These are phyloP conservation scores for Saccharomyces pastorianus DNA, from an alignment of 1,139 yeast species.

Conservation along the genomic window DNA sequence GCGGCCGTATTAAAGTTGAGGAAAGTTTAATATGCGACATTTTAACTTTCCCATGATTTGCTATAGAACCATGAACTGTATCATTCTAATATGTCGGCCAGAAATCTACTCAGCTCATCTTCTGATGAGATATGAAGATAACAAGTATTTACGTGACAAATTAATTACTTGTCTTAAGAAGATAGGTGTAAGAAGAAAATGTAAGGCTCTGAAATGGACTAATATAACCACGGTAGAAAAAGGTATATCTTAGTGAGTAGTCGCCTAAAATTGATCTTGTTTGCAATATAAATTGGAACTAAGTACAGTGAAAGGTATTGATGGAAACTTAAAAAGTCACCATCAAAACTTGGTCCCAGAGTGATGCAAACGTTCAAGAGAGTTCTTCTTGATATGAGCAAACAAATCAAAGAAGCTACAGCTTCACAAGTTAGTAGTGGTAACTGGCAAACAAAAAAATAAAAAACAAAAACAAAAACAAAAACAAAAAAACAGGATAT, in stretches of 20 bases:
- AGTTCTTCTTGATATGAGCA: not conserved
- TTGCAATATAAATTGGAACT: slow-evolving; percentile 1
- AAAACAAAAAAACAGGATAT: not conserved
- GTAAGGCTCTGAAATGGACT: slow-evolving; percentile 2
- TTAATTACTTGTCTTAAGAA: not conserved
- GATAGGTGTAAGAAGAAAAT: not conserved
- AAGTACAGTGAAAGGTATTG: slow-evolving; percentile 1
- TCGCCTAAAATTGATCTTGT: slow-evolving; percentile 1
- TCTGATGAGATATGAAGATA: not conserved
- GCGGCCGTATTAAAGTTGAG: not conserved
- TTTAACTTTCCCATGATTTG: not conserved
- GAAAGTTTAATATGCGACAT: not conserved
- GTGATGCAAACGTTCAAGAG: not conserved
- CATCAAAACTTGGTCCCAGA: slow-evolving; percentile 1
- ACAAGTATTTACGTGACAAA: not conserved
- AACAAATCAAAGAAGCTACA: not conserved
- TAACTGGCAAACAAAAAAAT: not conserved
- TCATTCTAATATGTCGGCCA: not conserved
- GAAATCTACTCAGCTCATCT: not conserved
- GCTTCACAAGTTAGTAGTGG: not conserved
- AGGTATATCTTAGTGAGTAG: slow-evolving; percentile 2
- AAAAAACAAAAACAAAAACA: not conserved
- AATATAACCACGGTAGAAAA: slow-evolving; percentile 2
- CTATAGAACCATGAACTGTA: not conserved
- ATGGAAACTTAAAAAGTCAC: not conserved